Percentiles rank a stretch among this genome's conserved stretches.
Evolutionary conservation across 164 flowering plant genomes (phyloP).

Genomic region (Vitis amurensis): DNA sequence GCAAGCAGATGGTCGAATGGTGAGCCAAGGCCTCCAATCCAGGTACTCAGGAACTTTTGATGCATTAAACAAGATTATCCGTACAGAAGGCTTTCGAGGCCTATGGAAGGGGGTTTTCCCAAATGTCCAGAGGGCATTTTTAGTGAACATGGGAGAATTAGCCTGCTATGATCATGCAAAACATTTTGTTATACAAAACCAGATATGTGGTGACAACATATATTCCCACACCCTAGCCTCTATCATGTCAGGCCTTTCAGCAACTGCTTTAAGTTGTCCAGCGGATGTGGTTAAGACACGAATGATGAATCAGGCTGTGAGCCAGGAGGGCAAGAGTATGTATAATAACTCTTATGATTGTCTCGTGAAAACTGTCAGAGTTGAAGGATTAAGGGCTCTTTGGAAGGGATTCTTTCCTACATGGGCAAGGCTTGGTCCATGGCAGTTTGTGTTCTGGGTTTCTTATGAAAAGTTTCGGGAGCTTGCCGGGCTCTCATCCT

Average conservation of each 20-base stretch:
- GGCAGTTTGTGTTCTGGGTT: conserved; percentile 94
- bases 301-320: conserved; percentile 76
- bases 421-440: conserved; percentile 97
- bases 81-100: conserved; percentile 61
- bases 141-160: conserved; percentile 94
- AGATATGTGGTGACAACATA: conserved; percentile 61
- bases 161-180: conserved; percentile 95
- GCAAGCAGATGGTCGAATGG: conserved; percentile 77
- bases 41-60: conserved; percentile 68
- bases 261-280: conserved; percentile 89
- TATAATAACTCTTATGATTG: conserved; percentile 77
- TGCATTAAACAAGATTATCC: conserved; percentile 61
- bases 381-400: conserved; percentile 72
- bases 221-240: conserved; percentile 85
- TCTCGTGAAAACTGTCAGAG: conserved; percentile 64
- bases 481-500: conserved; percentile 69
- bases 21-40: conserved; percentile 60
- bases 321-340: conserved; percentile 27
- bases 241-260: conserved; percentile 80
- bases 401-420: conserved; percentile 98
- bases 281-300: conserved; percentile 94
- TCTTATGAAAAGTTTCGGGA: conserved; percentile 68
- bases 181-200: conserved; percentile 47
- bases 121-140: conserved; percentile 78
- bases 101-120: conserved; percentile 96